Conservation (phyloP, 2,329 filamentous ascomycete genomes). For the Aciculosporium take region DNA sequence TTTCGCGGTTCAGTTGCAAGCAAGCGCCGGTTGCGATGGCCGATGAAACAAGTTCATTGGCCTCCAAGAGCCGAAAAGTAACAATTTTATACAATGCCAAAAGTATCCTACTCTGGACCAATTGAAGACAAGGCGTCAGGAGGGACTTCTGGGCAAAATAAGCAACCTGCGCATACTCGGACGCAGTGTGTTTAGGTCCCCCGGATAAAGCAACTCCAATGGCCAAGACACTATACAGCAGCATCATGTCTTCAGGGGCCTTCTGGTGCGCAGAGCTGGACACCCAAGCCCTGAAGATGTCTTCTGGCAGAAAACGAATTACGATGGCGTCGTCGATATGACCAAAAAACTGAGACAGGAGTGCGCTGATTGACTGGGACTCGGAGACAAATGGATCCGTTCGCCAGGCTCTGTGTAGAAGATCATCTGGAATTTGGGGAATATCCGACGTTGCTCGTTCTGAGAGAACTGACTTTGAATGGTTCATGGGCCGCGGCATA, state of each 20-base stretch:
- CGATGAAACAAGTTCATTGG: slow-evolving; percentile 49
- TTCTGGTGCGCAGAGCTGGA: slow-evolving; percentile 21
- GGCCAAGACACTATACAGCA: slow-evolving; percentile 29
- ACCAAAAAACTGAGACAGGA: slow-evolving; percentile 27
- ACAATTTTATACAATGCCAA: slow-evolving; percentile 53
- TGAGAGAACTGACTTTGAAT: slow-evolving; percentile 21
- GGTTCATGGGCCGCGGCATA: slow-evolving; percentile 21
- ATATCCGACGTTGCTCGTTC: slow-evolving; percentile 25
- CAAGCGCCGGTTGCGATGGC: slow-evolving; percentile 46
- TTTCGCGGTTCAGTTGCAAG: slow-evolving; percentile 50
- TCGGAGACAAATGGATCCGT: slow-evolving; percentile 33
- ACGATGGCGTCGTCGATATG: slow-evolving; percentile 28
- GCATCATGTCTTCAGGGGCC: slow-evolving; percentile 30
- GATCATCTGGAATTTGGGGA: slow-evolving; percentile 34
- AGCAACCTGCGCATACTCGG: slow-evolving; percentile 35
- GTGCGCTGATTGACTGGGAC: slow-evolving; percentile 24
- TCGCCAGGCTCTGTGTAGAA: slow-evolving; percentile 34
- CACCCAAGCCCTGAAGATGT: slow-evolving; percentile 24
- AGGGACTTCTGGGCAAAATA: slow-evolving; percentile 34
- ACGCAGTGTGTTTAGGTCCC: slow-evolving; percentile 22
- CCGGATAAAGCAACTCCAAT: slow-evolving; percentile 25
- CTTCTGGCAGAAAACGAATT: slow-evolving; percentile 27
- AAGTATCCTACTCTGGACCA: slow-evolving; percentile 54
- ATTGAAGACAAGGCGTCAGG: slow-evolving; percentile 31
- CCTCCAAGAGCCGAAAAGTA: slow-evolving; percentile 41